phyloP scores from a whole-genome alignment of 768 basidiomycete genomes.

The Mrakia gelida region DNA sequence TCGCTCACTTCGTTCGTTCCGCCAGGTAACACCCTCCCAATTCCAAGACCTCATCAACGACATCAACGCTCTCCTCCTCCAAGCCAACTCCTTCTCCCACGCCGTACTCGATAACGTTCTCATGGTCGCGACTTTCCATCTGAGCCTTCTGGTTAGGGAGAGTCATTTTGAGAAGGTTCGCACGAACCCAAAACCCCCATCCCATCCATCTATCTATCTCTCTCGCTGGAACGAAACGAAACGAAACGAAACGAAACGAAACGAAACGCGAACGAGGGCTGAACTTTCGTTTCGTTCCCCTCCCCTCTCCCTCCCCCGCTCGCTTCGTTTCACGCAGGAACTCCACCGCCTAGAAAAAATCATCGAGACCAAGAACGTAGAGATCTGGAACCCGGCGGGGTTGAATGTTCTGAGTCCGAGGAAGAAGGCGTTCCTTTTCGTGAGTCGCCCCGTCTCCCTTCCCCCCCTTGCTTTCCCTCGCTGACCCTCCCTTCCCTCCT shows the following conservation, averaged over 20 bases:
- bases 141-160: conserved; percentile 62
- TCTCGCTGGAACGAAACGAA: too few species aligned
- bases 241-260: too few species aligned
- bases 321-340: conserved; percentile 53
- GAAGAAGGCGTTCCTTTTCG: conserved; percentile 82
- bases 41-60: conserved; percentile 85
- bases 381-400: conserved; percentile 77
- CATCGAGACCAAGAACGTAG: conserved; percentile 65
- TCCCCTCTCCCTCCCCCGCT: too few species aligned
- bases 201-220: too few species aligned
- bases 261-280: too few species aligned
- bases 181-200: too few species aligned
- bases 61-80: conserved; percentile 81
- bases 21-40: conserved; percentile 86
- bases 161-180: conserved; percentile 79
- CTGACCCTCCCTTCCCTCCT: background rate
- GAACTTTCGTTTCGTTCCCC: background rate
- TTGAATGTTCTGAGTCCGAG: conserved; percentile 82
- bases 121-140: conserved; percentile 72
- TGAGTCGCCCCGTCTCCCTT: conserved; percentile 51
- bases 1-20: too few species aligned
- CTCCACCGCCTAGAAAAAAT: conserved; percentile 62
- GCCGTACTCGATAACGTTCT: conserved; percentile 74
- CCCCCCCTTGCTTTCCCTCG: background rate
- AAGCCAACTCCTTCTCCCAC: conserved; percentile 71